Percentiles rank a stretch among this genome's conserved stretches.
Conservation (phyloP, 2,329 filamentous ascomycete species). For the Scytalidium lignicola region DNA sequence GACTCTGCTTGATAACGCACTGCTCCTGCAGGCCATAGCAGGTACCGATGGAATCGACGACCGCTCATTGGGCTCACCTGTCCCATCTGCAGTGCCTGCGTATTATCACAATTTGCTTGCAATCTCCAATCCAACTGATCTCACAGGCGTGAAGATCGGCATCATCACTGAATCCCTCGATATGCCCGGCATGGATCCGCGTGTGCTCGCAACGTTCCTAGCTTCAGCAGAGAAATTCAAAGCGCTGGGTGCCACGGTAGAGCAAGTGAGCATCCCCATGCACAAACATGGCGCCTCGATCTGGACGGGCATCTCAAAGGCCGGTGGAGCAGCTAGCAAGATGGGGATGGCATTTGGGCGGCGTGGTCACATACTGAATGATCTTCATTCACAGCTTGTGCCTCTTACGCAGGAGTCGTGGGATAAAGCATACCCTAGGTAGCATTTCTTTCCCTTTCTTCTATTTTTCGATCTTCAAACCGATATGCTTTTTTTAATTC, state of each 20-base stretch:
- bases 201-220: slow-evolving; percentile 35
- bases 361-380: slow-evolving; percentile 2
- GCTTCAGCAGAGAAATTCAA: slow-evolving; percentile 34
- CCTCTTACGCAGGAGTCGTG: slow-evolving; percentile 1
- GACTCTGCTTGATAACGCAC: slow-evolving; percentile 33
- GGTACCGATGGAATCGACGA: slow-evolving; percentile 44
- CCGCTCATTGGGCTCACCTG: slow-evolving; percentile 28
- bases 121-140: neutral
- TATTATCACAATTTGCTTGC: neutral
- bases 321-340: slow-evolving; percentile 12
- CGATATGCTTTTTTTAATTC: too few species aligned
- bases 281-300: slow-evolving; percentile 41
- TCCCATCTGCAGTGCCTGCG: slow-evolving; percentile 7
- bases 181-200: slow-evolving; percentile 31
- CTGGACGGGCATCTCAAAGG: slow-evolving; percentile 42
- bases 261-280: slow-evolving; percentile 43
- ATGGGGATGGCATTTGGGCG: slow-evolving; percentile 1
- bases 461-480: too few species aligned
- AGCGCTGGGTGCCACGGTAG: slow-evolving; percentile 40
- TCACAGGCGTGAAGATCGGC: slow-evolving; percentile 30
- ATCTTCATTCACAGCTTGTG: slow-evolving; percentile 1
- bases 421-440: slow-evolving; percentile 35
- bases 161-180: slow-evolving; percentile 38
- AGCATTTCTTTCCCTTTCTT: slow-evolving; percentile 12
- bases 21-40: slow-evolving; percentile 36